Conservation (phyloP, 2,329 filamentous ascomycete species). For the Xylariaceae sp. region DNA sequence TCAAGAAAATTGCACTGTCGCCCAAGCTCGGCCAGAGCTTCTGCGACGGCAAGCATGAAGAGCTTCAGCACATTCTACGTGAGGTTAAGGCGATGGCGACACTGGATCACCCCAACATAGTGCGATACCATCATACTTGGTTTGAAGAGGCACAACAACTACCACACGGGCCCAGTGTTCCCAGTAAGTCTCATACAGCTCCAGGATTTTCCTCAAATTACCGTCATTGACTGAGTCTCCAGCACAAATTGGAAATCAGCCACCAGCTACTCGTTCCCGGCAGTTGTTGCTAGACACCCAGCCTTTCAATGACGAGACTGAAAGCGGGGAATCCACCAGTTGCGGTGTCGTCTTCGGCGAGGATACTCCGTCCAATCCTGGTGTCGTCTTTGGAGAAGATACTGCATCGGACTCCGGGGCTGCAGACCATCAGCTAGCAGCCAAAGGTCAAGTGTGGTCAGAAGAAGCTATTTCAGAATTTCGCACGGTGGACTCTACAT, state of each 20-base stretch:
- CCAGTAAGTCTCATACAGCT: neutral
- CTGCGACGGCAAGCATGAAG: slow-evolving; percentile 25
- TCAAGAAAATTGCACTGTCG: slow-evolving; percentile 29
- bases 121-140: slow-evolving; percentile 29
- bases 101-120: slow-evolving; percentile 29
- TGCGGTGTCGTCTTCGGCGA: slow-evolving; percentile 18
- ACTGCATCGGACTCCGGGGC: slow-evolving; percentile 5
- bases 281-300: slow-evolving; percentile 19
- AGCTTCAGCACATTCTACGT: slow-evolving; percentile 24
- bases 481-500: slow-evolving; percentile 19
- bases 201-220: too few relatives aligned
- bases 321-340: slow-evolving; percentile 6
- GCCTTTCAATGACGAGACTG: slow-evolving; percentile 10
- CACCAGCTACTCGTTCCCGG: slow-evolving; percentile 2
- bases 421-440: neutral
- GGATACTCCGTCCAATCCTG: slow-evolving; percentile 14
- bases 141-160: slow-evolving; percentile 25
- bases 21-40: slow-evolving; percentile 22
- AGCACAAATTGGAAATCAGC: too few relatives aligned
- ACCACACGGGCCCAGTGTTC: neutral
- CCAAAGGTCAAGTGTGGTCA: slow-evolving; percentile 19
- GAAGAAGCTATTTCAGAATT: slow-evolving; percentile 32
- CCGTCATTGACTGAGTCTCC: too few relatives aligned
- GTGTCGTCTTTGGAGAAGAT: slow-evolving; percentile 20
- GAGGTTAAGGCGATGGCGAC: slow-evolving; percentile 28